Evolutionary conservation across 768 basidiomycete species (phyloP), one percentile per base, ranked within the genome.

Genomic region (Crassisporium funariophilum): DNA sequence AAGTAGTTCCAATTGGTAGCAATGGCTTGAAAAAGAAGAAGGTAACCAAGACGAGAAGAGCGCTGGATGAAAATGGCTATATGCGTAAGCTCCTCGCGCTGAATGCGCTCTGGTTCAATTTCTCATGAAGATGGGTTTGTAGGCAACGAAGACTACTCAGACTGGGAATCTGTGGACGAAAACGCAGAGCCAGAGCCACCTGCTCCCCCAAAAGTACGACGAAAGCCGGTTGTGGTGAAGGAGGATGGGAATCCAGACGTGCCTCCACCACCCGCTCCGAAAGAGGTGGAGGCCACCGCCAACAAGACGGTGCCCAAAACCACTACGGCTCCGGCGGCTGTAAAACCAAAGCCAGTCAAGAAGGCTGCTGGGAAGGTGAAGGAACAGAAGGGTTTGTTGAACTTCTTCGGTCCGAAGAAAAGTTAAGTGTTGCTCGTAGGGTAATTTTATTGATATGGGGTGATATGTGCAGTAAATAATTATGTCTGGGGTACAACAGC

Each of bases 111-210:
- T 1, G 16, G 38, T 15, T 16, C 5, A 24, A n/a, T 23, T 4
- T 19, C 19, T 39, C 20, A 10, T 21, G 54, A 43, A 8, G 15
- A 52, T 39, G 35, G 19, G 42, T 37, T 13, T 41, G 1, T 53
- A 91, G 90, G 79, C 12, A 84, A 77, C 27, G 84, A 88, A 59
- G 90, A 91, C 60, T 86, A 88, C 60, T 87, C 87, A 5, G 81
- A 81, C 13, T 91, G 88, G 58, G 89, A 92, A 65, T 89, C 88
- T 7, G 85, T 86, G 6, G 78, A 78, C 6, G 86, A 83, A 21
- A 80, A 74, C 16, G 82, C 77, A 47, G 63, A 53, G 48, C 46
- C 61, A 13, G 62, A 59, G 45, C 41, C 39, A 12, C 49, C 55
- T 15, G 50, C 55, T 35, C 53, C 41, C 23, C 43, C 15, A 60